A percentile compares a stretch with the other conserved stretches of the same genome.
Evolutionary conservation across 257 asterid species (phyloP).

Genomic region (Solanum sejunctum): DNA sequence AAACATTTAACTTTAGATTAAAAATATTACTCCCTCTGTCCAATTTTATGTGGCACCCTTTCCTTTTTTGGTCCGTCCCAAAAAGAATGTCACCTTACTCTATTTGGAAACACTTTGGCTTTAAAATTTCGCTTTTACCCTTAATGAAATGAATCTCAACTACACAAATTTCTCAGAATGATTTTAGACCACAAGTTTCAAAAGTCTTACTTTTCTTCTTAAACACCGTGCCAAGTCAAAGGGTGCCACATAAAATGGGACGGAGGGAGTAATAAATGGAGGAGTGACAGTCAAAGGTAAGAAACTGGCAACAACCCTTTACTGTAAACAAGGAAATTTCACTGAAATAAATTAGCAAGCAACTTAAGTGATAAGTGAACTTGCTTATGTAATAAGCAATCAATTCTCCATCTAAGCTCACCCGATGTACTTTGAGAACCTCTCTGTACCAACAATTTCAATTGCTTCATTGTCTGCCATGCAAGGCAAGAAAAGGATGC

Average conservation of each 20-base stretch:
- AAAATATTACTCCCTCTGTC: neutral
- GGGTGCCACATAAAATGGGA: no score
- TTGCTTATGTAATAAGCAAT: neutral
- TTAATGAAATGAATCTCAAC: no score
- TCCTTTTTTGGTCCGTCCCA: no score
- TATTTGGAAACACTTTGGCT: no score
- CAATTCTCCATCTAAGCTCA: conserved; percentile 2
- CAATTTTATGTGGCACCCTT: no score
- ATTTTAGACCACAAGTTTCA: no score
- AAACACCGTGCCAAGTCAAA: no score
- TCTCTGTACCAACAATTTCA: conserved; percentile 84
- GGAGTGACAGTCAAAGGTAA: neutral
- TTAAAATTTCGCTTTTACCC: no score
- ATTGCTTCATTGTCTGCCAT: conserved; percentile 85
- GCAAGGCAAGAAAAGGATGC: conserved; percentile 68
- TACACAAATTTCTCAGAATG: no score
- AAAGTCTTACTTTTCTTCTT: no score
- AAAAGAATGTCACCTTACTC: no score
- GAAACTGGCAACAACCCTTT: neutral
- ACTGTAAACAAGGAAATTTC: neutral
- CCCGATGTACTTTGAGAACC: conserved; percentile 80
- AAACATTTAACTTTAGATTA: neutral
- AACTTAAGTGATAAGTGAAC: neutral
- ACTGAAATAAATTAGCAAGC: neutral
- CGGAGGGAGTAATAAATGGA: neutral